A percentile compares a stretch with the other conserved stretches of the same genome.
Evolutionary conservation across 1,139 yeast species (phyloP).

Genomic region (Debaryomyces sp.): DNA sequence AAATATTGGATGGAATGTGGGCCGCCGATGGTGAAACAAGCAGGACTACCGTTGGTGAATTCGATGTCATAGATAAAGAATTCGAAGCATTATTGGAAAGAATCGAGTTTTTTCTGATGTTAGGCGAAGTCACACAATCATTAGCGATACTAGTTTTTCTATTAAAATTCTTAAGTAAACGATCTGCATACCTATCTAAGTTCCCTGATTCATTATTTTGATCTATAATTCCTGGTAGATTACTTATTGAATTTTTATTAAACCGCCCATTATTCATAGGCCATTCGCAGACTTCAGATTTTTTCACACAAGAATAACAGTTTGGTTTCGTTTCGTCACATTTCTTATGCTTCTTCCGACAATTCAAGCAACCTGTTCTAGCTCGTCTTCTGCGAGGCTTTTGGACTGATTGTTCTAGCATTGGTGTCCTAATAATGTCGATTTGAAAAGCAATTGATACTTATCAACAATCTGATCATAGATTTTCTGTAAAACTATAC

Average conservation of each 20-base stretch:
- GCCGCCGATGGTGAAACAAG: neutral
- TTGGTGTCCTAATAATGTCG: no score
- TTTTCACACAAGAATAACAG: constrained; percentile 37
- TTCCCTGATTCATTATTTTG: no score
- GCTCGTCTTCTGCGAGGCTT: constrained; percentile 27
- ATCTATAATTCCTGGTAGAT: no score
- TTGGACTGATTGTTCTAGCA: neutral
- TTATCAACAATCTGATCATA: no score
- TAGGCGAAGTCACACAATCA: neutral
- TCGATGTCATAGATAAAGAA: neutral
- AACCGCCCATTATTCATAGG: constrained; percentile 19
- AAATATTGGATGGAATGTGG: neutral
- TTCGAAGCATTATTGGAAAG: neutral
- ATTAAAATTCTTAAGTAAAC: no score
- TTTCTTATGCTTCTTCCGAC: constrained; percentile 46
- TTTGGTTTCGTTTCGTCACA: constrained; percentile 46
- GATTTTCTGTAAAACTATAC: no score
- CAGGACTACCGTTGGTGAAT: neutral
- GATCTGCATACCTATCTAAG: no score
- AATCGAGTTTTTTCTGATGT: neutral
- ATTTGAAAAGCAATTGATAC: no score
- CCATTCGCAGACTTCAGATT: constrained; percentile 39
- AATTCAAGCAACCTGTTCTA: constrained; percentile 48
- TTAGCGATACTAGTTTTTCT: neutral
- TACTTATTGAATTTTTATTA: neutral